Conservation (phyloP, 2,329 filamentous ascomycete genomes). For the Aspergillus puulaauensis region DNA sequence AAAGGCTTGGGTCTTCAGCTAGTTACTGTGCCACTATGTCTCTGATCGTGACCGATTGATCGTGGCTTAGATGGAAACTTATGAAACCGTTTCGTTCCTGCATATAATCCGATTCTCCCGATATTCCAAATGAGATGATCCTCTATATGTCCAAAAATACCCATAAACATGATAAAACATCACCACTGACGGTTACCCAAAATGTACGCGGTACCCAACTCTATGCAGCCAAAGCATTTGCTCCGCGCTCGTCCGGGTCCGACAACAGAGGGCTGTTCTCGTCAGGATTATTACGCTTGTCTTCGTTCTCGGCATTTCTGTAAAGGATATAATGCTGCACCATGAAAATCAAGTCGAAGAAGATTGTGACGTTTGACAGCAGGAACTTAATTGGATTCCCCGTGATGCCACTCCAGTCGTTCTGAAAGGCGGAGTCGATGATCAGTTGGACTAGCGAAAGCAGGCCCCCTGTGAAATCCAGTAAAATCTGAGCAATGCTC, state of each 20-base stretch:
- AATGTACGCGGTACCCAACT: background rate
- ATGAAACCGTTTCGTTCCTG: background rate
- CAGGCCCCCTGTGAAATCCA: slow-evolving; percentile 79
- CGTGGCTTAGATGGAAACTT: background rate
- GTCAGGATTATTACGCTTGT: slow-evolving; percentile 18
- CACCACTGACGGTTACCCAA: background rate
- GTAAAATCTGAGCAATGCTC: slow-evolving; percentile 79
- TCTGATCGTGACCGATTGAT: background rate
- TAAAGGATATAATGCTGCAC: slow-evolving; percentile 87
- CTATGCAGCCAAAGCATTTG: background rate
- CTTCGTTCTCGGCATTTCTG: slow-evolving; percentile 30
- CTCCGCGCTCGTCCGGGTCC: slow-evolving; percentile 12
- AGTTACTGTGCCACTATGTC: background rate
- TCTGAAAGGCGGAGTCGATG: slow-evolving; percentile 80
- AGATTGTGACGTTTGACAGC: slow-evolving; percentile 78
- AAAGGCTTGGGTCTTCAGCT: no score
- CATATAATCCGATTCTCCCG: background rate
- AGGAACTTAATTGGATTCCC: slow-evolving; percentile 91
- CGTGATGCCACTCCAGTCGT: slow-evolving; percentile 85
- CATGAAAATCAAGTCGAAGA: slow-evolving; percentile 86
- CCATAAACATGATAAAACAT: background rate
- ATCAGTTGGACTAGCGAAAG: slow-evolving; percentile 78
- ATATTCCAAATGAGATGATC: background rate
- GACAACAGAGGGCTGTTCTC: slow-evolving; percentile 31
- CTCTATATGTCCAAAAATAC: background rate